Evolutionary conservation across 371 early-diverging fungal species (phyloP).

Genomic region (Mortierella sp.): DNA sequence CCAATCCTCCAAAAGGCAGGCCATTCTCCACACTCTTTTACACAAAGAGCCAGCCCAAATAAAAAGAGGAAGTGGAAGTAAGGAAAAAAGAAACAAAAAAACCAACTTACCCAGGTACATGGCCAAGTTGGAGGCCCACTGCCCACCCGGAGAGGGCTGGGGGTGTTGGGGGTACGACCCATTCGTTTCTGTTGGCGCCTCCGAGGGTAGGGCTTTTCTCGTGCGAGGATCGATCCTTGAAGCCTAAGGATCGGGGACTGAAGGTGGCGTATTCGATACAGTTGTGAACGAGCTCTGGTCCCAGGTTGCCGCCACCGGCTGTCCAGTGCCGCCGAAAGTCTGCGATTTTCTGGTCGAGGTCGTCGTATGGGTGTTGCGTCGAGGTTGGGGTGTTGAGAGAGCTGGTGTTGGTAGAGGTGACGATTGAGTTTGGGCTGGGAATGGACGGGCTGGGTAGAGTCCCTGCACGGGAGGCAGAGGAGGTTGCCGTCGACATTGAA

Average conservation of each 20-base stretch:
- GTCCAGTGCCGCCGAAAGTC: constrained; percentile 43
- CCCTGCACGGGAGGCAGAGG: constrained; percentile 29
- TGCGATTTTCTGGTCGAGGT: constrained; percentile 42
- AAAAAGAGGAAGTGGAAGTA: neutral
- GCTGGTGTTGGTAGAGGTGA: constrained; percentile 37
- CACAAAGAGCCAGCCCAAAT: constrained; percentile 5
- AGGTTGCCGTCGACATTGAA: constrained; percentile 37
- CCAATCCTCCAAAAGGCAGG: neutral
- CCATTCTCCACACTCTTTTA: neutral
- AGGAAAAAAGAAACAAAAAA: constrained; percentile 3
- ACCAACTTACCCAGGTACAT: constrained; percentile 38
- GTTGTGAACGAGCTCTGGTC: constrained; percentile 33
- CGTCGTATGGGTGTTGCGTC: constrained; percentile 23
- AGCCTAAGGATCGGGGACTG: constrained; percentile 32
- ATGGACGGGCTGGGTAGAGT: constrained; percentile 50
- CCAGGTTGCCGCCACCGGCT: constrained; percentile 24
- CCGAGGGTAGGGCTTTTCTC: constrained; percentile 28
- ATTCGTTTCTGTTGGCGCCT: constrained; percentile 25
- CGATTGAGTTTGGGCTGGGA: constrained; percentile 54
- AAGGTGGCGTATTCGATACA: constrained; percentile 50
- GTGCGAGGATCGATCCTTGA: constrained; percentile 27
- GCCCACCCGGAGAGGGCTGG: constrained; percentile 36
- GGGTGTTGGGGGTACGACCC: constrained; percentile 36
- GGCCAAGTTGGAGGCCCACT: constrained; percentile 34
- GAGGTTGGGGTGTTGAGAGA: constrained; percentile 53